Evolutionary conservation across 129 eudicot species (phyloP), one percentile per base, ranked within the genome.

Genomic region (Lonicera japonica): DNA sequence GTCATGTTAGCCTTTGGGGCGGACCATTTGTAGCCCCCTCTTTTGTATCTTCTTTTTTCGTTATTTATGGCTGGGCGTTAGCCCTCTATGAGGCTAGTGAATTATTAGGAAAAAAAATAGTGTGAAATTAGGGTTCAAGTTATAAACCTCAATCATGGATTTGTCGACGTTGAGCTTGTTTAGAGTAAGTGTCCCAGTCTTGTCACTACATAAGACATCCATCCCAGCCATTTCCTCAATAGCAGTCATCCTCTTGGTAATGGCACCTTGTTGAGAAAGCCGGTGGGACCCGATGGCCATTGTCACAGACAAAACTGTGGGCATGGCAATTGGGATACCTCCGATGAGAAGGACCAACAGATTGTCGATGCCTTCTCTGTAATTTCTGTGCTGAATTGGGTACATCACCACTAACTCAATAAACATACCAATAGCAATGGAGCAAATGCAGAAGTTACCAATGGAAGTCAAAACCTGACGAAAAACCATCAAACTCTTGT

Each of bases 311-410:
- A 91, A 77, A 13, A 91, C 97, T 40, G 97, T 91, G 18, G 98
- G 98, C 98, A 91, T 91, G 59, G 98, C 98, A 64, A 91, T 91
- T 64, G 98, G 98, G 67, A 91, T 91, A n/a, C 98, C 98, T 61
- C 98, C 98, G 39, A 91, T 87, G 54, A 91, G 84, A 80, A 91
- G 85, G 39, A 91, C 83, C 65, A 91, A 71, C 70, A 91, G 58
- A 40, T 91, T 91, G 79, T 91, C 98, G 16, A 91, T 91, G 25
- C 95, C 98, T 5, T 84, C 84, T 68, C 98, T 84, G 77, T 91
- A 91, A 8, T 50, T 69, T 76, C 98, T 72, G 29, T 47, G 79
- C 66, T 91, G 98, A 60, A 91, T 69, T 1, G 75, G 86, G 58
- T 75, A 91, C 90, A 91, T 91, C 39, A 91, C 98, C 14, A 82